Evolutionary conservation across 257 asterid species (phyloP).

Genomic region (Salvia splendens): DNA sequence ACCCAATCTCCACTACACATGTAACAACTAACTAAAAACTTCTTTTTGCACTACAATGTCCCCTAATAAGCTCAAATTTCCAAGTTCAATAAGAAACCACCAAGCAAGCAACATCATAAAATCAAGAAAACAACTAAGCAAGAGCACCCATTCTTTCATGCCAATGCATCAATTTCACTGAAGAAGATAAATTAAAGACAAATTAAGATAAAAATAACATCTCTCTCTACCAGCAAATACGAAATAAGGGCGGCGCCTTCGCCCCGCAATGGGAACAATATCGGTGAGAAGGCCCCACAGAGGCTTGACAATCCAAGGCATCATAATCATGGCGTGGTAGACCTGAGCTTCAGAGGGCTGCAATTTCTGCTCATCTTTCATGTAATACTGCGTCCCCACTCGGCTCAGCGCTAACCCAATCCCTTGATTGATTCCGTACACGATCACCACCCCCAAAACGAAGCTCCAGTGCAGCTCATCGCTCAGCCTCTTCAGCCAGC

Average conservation of each 20-base stretch:
- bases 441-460: conserved; percentile 76
- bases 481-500: conserved; percentile 64
- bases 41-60: background rate
- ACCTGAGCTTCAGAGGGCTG: conserved; percentile 92
- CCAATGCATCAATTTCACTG: conserved; percentile 7
- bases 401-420: conserved; percentile 64
- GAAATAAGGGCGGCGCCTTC: conserved; percentile 79
- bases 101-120: background rate
- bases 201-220: conserved; percentile 8
- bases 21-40: background rate
- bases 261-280: conserved; percentile 76
- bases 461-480: conserved; percentile 83
- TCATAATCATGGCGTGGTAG: conserved; percentile 64
- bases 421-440: conserved; percentile 90
- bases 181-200: background rate
- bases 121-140: background rate
- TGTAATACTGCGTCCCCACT: conserved; percentile 75
- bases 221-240: conserved; percentile 60
- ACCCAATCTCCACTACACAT: background rate
- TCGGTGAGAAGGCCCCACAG: conserved; percentile 91
- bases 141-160: background rate
- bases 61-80: background rate
- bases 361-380: conserved; percentile 92
- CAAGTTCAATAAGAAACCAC: background rate
- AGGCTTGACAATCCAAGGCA: conserved; percentile 93